Conservation (phyloP, 2,329 filamentous ascomycete genomes). For the Pezicula neosporulosa region DNA sequence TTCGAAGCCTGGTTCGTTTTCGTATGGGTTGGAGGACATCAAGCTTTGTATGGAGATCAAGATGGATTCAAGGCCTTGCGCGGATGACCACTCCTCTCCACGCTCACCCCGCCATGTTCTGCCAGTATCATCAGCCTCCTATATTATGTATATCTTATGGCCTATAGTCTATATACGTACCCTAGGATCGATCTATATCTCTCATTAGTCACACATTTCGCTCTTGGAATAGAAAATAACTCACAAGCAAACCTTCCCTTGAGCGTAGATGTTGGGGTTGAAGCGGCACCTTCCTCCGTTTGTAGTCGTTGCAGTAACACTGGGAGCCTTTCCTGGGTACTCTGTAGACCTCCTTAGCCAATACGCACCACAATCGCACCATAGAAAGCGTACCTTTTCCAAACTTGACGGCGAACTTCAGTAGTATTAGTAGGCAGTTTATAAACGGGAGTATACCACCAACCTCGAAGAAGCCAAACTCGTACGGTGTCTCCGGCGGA, state of each 20-base stretch:
- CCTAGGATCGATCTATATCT: slow-evolving; percentile 77
- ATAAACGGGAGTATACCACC: slow-evolving; percentile 16
- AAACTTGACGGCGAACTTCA: slow-evolving; percentile 73
- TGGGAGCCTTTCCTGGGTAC: slow-evolving; percentile 70
- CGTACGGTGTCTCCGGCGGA: slow-evolving; percentile 91
- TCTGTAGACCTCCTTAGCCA: slow-evolving; percentile 44
- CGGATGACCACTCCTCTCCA: slow-evolving; percentile 94
- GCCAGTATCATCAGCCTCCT: slow-evolving; percentile 9
- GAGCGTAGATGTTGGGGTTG: slow-evolving; percentile 94
- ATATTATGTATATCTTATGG: not conserved
- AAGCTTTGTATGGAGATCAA: slow-evolving; percentile 94
- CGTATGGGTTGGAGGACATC: slow-evolving; percentile 90
- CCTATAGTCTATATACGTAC: slow-evolving; percentile 40
- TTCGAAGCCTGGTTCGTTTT: slow-evolving; percentile 94
- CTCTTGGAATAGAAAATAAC: slow-evolving; percentile 30
- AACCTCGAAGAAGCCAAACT: slow-evolving; percentile 97
- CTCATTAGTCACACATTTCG: slow-evolving; percentile 13
- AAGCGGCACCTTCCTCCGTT: slow-evolving; percentile 87
- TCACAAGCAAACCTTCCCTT: slow-evolving; percentile 88
- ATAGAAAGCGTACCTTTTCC: slow-evolving; percentile 56
- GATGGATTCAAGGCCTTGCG: slow-evolving; percentile 91
- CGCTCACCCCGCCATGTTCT: slow-evolving; percentile 91
- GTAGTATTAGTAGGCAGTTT: slow-evolving; percentile 23
- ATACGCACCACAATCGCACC: not conserved
- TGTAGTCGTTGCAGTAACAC: slow-evolving; percentile 71